phyloP scores from a whole-genome alignment of 768 basidiomycete species.

The Lactarius psammicola region DNA sequence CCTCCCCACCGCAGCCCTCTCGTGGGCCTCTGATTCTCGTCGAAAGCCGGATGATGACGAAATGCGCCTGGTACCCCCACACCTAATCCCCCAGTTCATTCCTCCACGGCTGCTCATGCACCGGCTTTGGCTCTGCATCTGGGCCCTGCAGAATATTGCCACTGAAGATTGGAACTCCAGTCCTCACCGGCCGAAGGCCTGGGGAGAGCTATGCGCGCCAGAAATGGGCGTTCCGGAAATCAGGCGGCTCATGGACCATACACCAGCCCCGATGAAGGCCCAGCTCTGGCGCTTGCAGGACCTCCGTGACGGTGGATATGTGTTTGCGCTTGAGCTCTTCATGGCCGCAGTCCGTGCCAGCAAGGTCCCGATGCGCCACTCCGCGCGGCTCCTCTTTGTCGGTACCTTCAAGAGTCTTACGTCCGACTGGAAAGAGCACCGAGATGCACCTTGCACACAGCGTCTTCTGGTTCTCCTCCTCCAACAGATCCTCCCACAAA shows the following conservation, averaged over 20 bases:
- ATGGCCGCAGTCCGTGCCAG: no score
- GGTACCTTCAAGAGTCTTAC: no score
- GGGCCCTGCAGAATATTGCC: conserved; percentile 3
- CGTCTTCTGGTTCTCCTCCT: no score
- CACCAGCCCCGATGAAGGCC: background rate
- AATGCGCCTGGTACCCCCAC: background rate
- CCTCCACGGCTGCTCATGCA: conserved; percentile 5
- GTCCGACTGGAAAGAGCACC: no score
- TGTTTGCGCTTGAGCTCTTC: no score
- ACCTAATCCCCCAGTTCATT: conserved; percentile 9
- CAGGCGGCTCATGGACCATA: conserved; percentile 3
- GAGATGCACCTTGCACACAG: no score
- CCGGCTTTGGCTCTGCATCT: conserved; percentile 12
- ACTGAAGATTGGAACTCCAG: background rate
- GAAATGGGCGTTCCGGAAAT: conserved; percentile 1
- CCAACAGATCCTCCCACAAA: no score
- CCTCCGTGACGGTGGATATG: no score
- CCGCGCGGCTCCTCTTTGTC: no score
- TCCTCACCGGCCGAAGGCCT: background rate
- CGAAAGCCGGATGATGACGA: background rate
- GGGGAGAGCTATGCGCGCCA: conserved; percentile 1
- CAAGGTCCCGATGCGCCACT: no score
- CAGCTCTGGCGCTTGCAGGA: no score
- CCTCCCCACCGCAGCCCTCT: conserved; percentile 7
- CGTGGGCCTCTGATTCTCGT: conserved; percentile 2